Evolutionary conservation across 805 yeast species (phyloP).

Genomic region (Candida caryicola): DNA sequence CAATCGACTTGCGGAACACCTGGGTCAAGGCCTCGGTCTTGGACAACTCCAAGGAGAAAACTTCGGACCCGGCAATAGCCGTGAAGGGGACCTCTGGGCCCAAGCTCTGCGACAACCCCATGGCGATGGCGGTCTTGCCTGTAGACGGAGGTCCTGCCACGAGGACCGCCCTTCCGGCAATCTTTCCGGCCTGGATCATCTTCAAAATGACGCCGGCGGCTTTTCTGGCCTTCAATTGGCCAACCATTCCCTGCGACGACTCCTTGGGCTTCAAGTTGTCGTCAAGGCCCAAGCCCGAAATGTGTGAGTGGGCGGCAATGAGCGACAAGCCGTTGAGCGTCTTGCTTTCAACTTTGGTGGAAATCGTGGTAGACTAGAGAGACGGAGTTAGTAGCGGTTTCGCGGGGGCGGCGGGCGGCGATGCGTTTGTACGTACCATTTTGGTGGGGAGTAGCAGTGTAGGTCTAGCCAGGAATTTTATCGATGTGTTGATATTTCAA

Average conservation of each 20-base stretch:
- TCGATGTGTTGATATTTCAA: not conserved
- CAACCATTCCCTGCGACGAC: conserved; percentile 91
- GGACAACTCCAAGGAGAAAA: conserved; percentile 85
- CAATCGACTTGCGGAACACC: conserved; percentile 93
- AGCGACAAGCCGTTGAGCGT: conserved; percentile 55
- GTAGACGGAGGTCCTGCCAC: conserved; percentile 99
- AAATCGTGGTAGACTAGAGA: conserved; percentile 18
- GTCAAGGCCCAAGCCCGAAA: conserved; percentile 94
- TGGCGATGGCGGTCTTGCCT: conserved; percentile 97
- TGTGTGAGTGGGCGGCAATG: conserved; percentile 97
- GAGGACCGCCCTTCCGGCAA: conserved; percentile 94
- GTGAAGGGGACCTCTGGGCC: conserved; percentile 89
- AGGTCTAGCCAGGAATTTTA: not conserved
- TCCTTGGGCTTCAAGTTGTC: conserved; percentile 82
- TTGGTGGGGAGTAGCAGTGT: conserved; percentile 1
- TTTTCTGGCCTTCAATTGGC: conserved; percentile 89
- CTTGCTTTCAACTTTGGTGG: conserved; percentile 31
- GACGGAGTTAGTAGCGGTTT: not conserved
- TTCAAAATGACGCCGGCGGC: conserved; percentile 94
- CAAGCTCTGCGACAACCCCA: conserved; percentile 79
- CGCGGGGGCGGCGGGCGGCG: not conserved
- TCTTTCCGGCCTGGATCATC: conserved; percentile 89
- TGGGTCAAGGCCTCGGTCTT: conserved; percentile 97
- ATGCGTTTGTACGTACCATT: conserved; percentile 1
- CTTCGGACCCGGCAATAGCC: conserved; percentile 90